These are phyloP conservation scores for Globisporangium carolinianum DNA, from an alignment of 352 stramenopile genomes.

Conservation along the genomic window DNA sequence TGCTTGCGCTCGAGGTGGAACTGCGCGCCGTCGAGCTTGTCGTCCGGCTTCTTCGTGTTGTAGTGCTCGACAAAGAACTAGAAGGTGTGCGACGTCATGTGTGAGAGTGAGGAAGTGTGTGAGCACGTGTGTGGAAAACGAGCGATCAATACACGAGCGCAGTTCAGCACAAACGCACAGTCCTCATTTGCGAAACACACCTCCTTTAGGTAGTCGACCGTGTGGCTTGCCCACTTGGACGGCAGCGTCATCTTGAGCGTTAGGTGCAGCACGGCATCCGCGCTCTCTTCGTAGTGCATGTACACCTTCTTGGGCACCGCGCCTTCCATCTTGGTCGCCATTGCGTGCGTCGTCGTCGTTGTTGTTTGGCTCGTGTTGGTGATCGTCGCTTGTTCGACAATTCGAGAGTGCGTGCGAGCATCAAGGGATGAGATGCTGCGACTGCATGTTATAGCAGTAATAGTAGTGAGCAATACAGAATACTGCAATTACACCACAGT, in stretches of 20 bases:
- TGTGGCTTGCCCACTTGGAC: constrained; percentile 80
- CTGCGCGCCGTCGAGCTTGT: constrained; percentile 36
- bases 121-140: neutral
- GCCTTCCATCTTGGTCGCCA: constrained; percentile 49
- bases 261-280: constrained; percentile 46
- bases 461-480: no score
- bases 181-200: constrained; percentile 15
- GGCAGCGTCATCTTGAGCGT: constrained; percentile 87
- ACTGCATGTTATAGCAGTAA: no score
- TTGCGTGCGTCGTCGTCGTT: no score
- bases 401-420: no score
- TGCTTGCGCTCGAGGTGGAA: constrained; percentile 76
- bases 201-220: constrained; percentile 78
- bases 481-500: no score
- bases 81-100: no score
- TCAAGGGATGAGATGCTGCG: no score
- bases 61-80: constrained; percentile 89
- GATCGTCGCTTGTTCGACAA: no score
- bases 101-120: no score
- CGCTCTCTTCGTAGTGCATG: constrained; percentile 80
- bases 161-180: neutral
- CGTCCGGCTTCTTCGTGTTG: constrained; percentile 83
- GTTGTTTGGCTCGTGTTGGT: no score
- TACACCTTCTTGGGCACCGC: constrained; percentile 85
- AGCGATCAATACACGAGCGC: neutral